A percentile compares a stretch with the other conserved stretches of the same genome.
These are phyloP conservation scores for Fusarium burgessii DNA, from an alignment of 2,329 filamentous ascomycete species.

Conservation along the genomic window DNA sequence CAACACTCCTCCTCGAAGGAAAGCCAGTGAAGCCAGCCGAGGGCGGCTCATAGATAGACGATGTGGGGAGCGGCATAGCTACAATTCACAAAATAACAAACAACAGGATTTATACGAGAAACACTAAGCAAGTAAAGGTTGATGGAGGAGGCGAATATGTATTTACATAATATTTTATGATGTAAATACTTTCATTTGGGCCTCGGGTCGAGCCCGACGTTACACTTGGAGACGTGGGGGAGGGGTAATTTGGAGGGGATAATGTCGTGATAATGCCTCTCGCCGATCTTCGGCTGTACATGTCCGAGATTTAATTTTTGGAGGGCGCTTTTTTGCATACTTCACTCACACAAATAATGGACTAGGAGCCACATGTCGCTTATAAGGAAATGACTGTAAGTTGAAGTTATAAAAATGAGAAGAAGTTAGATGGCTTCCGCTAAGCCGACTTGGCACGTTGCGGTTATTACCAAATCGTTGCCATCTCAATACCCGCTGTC, in stretches of 20 bases:
- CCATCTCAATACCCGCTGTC: neutral
- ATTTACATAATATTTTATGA: slow-evolving; percentile 5
- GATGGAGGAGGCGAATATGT: neutral
- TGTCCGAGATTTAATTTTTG: slow-evolving; percentile 8
- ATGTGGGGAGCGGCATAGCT: slow-evolving; percentile 61
- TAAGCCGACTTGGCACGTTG: neutral
- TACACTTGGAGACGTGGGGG: slow-evolving; percentile 22
- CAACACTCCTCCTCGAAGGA: slow-evolving; percentile 86
- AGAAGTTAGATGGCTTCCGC: neutral
- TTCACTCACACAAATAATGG: neutral
- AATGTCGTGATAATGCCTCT: slow-evolving; percentile 38
- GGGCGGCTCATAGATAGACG: slow-evolving; percentile 60
- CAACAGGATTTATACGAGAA: neutral
- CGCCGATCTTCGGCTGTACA: slow-evolving; percentile 32
- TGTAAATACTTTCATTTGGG: neutral
- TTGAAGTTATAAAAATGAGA: neutral
- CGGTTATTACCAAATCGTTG: neutral
- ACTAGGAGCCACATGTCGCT: neutral
- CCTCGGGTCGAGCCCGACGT: slow-evolving; percentile 24
- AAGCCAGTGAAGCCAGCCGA: slow-evolving; percentile 71
- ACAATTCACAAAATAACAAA: too few relatives aligned
- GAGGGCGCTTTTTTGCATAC: slow-evolving; percentile 7
- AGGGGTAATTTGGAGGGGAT: slow-evolving; percentile 8
- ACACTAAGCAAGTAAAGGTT: neutral
- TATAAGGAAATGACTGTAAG: neutral